These are phyloP conservation scores for Papiliotrema nemorosa DNA, from an alignment of 1,284 basidiomycete species.

Conservation along the genomic window DNA sequence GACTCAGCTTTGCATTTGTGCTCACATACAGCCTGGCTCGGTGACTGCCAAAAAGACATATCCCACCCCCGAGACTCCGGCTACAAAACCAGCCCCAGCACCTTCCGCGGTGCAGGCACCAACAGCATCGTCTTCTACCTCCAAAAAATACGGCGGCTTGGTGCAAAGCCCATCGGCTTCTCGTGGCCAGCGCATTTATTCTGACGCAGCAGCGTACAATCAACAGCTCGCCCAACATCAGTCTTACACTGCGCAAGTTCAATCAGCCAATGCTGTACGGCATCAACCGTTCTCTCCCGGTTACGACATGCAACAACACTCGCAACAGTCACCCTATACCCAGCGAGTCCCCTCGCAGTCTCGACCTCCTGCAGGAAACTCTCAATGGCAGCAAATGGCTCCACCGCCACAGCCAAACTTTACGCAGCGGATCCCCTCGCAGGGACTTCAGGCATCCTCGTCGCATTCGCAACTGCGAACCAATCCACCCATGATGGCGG, in stretches of 20 bases:
- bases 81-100: too few species aligned
- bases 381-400: slow-evolving; percentile 26
- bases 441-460: slow-evolving; percentile 15
- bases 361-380: slow-evolving; percentile 12
- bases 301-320: slow-evolving; percentile 25
- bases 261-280: slow-evolving; percentile 23
- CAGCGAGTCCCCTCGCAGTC: slow-evolving; percentile 17
- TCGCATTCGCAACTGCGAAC: slow-evolving; percentile 23
- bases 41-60: background rate
- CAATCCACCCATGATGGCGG: slow-evolving; percentile 41
- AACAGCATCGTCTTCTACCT: slow-evolving; percentile 22
- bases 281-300: slow-evolving; percentile 35
- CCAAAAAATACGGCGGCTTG: slow-evolving; percentile 90
- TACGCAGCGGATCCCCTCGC: slow-evolving; percentile 31
- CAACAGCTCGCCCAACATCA: slow-evolving; percentile 93
- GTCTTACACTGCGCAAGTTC: slow-evolving; percentile 71
- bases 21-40: background rate
- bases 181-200: slow-evolving; percentile 73
- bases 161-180: slow-evolving; percentile 64
- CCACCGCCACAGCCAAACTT: slow-evolving; percentile 21
- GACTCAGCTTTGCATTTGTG: background rate
- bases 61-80: slow-evolving; percentile 16
- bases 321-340: slow-evolving; percentile 7
- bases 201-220: slow-evolving; percentile 90
- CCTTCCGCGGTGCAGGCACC: slow-evolving; percentile 6